A percentile compares a stretch with the other conserved stretches of the same genome.
Conservation (phyloP, 75 land plant genomes). For the Pinus tabuliformis region DNA sequence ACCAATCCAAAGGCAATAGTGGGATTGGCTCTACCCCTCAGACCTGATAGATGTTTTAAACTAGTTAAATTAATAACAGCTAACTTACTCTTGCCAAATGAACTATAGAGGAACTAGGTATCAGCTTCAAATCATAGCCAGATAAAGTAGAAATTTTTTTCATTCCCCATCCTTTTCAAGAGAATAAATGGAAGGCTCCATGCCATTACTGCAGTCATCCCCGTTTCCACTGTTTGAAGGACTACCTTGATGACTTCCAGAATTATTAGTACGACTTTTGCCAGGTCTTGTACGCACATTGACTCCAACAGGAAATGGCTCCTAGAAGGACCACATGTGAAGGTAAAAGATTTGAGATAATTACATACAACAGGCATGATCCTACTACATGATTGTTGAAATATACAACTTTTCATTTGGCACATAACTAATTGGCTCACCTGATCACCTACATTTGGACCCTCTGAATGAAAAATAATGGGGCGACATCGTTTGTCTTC, state of each 20-base stretch:
- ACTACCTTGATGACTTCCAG: slow-evolving; percentile 40
- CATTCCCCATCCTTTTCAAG: slow-evolving; percentile 1
- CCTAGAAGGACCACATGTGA: slow-evolving; percentile 25
- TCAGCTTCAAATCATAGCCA: not conserved
- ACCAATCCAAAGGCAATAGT: not conserved
- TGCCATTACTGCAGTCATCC: slow-evolving; percentile 16
- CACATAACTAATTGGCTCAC: slow-evolving; percentile 23
- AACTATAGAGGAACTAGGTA: not conserved
- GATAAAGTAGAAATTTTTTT: not conserved
- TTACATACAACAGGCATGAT: not conserved
- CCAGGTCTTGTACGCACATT: slow-evolving; percentile 51
- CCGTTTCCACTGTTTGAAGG: slow-evolving; percentile 24
- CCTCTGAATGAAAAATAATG: slow-evolving; percentile 84
- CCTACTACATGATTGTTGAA: not conserved
- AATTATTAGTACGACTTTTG: slow-evolving; percentile 25
- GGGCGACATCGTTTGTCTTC: slow-evolving; percentile 94
- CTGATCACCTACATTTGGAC: slow-evolving; percentile 92
- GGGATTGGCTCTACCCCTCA: not conserved
- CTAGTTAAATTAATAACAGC: slow-evolving; percentile 1
- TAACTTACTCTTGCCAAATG: not conserved
- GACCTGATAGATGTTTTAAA: not conserved
- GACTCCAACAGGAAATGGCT: slow-evolving; percentile 70
- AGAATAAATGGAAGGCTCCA: too few relatives aligned
- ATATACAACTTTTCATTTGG: not conserved
- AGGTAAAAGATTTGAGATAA: not conserved